These are phyloP conservation scores for Claviceps purpurea DNA, from an alignment of 2,329 filamentous ascomycete genomes.

Conservation along the genomic window DNA sequence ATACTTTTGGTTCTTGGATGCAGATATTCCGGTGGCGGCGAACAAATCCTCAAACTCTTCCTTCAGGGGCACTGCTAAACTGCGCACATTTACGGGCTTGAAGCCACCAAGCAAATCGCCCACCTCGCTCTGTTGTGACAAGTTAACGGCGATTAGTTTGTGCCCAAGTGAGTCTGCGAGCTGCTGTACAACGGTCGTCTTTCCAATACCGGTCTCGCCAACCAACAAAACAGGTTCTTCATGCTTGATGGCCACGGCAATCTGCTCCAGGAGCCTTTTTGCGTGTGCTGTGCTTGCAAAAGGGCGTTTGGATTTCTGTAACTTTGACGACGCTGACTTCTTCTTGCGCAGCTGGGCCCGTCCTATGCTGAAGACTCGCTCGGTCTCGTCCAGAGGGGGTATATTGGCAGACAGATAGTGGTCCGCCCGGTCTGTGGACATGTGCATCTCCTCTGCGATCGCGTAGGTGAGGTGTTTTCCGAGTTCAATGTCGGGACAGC, in stretches of 20 bases:
- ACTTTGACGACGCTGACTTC: slow-evolving; percentile 32
- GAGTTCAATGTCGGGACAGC: slow-evolving; percentile 52
- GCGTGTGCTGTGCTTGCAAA: slow-evolving; percentile 88
- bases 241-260: slow-evolving; percentile 68
- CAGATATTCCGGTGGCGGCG: slow-evolving; percentile 68
- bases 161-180: slow-evolving; percentile 72
- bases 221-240: slow-evolving; percentile 87
- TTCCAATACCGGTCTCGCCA: slow-evolving; percentile 97
- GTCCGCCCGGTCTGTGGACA: slow-evolving; percentile 68
- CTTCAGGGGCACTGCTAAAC: slow-evolving; percentile 74
- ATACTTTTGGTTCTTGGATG: slow-evolving; percentile 78
- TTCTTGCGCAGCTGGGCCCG: slow-evolving; percentile 50
- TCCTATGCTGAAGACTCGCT: slow-evolving; percentile 47
- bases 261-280: slow-evolving; percentile 72
- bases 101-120: slow-evolving; percentile 93
- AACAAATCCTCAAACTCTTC: slow-evolving; percentile 92
- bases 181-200: slow-evolving; percentile 92
- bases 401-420: slow-evolving; percentile 64
- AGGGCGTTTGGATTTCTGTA: slow-evolving; percentile 43
- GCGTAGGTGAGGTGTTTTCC: slow-evolving; percentile 47
- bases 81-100: slow-evolving; percentile 87
- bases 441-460: slow-evolving; percentile 77
- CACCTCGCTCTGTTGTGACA: slow-evolving; percentile 95
- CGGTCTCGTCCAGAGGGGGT: slow-evolving; percentile 52
- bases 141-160: slow-evolving; percentile 81